Evolutionary conservation across 371 early-diverging fungal genomes (phyloP).

Genomic region (Rozella allomycis): DNA sequence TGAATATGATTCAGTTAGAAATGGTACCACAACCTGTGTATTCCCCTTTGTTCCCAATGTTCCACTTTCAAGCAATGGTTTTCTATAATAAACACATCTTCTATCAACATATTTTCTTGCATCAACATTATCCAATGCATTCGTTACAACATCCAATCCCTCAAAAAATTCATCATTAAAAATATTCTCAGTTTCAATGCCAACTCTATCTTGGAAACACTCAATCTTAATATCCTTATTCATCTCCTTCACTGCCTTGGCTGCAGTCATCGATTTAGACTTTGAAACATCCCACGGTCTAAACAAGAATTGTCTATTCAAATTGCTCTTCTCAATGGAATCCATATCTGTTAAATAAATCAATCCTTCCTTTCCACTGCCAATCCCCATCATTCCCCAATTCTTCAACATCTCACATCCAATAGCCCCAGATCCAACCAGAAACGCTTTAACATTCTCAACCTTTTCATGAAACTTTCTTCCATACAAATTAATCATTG

Average conservation of each 20-base stretch:
- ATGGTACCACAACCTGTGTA: constrained; percentile 90
- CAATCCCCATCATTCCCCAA: constrained; percentile 97
- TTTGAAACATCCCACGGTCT: constrained; percentile 74
- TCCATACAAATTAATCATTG: constrained; percentile 89
- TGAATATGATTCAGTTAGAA: constrained; percentile 94
- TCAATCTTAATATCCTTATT: constrained; percentile 76
- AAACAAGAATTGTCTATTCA: constrained; percentile 97
- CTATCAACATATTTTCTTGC: constrained; percentile 96
- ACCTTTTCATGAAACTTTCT: constrained; percentile 68
- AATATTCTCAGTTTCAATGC: constrained; percentile 81
- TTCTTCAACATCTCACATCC: constrained; percentile 99
- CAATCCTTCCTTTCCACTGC: constrained; percentile 56
- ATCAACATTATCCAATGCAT: constrained; percentile 98
- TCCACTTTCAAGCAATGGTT: constrained; percentile 93
- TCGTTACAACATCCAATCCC: constrained; percentile 73
- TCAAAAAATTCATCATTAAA: constrained; percentile 92
- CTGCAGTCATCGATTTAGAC: constrained; percentile 87
- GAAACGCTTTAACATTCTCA: constrained; percentile 68
- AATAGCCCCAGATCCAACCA: constrained; percentile 99
- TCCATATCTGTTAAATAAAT: constrained; percentile 98
- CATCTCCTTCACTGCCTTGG: constrained; percentile 72
- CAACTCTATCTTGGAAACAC: constrained; percentile 85
- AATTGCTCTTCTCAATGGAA: constrained; percentile 90
- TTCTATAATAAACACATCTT: constrained; percentile 87
- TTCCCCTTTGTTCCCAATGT: constrained; percentile 99